A percentile compares a stretch with the other conserved stretches of the same genome.
These are phyloP conservation scores for Aureobasidium subglaciale DNA, from an alignment of 2,329 filamentous ascomycete genomes.

Conservation along the genomic window DNA sequence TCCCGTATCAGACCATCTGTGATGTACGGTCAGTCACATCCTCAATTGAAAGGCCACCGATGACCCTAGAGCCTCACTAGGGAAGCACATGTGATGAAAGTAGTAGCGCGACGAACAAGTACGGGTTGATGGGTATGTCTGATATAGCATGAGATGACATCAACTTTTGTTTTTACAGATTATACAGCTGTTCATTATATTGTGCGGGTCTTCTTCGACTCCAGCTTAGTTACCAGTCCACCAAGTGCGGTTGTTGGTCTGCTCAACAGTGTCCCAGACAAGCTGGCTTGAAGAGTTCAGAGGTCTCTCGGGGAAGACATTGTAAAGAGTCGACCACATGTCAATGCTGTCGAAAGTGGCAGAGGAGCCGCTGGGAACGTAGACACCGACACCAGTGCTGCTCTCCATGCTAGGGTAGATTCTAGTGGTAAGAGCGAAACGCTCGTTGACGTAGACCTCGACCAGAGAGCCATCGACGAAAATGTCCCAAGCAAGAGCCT, in stretches of 20 bases:
- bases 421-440: conserved; percentile 35
- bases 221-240: conserved; percentile 35
- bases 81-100: neutral
- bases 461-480: conserved; percentile 43
- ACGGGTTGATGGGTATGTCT: neutral
- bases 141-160: neutral
- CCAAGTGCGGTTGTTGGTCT: conserved; percentile 41
- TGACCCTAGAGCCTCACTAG: too few relatives aligned
- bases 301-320: conserved; percentile 33
- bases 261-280: conserved; percentile 35
- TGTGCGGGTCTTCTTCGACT: neutral
- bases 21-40: neutral
- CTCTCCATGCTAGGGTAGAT: conserved; percentile 41
- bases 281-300: conserved; percentile 33
- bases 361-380: conserved; percentile 29
- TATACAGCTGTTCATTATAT: neutral
- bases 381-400: conserved; percentile 38
- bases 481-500: conserved; percentile 38
- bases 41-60: too few relatives aligned
- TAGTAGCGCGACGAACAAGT: neutral
- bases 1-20: neutral
- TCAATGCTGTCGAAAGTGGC: conserved; percentile 31
- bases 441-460: conserved; percentile 41
- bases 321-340: conserved; percentile 29
- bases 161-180: neutral